Base-by-base conservation (phyloP, 306 rosid species). In the Lotus japonicus region DNA sequence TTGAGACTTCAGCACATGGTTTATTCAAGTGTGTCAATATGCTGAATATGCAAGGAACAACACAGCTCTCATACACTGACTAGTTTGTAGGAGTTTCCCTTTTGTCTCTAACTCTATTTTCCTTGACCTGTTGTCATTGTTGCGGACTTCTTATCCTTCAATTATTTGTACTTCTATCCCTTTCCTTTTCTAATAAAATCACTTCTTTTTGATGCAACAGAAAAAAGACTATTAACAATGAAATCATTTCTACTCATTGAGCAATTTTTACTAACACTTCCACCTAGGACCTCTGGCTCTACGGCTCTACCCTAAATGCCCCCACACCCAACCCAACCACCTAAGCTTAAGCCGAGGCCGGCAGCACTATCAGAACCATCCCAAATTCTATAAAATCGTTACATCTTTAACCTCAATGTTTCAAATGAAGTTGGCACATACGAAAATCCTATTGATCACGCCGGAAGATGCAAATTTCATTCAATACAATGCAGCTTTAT, bases 241-340 rank as follows among this genome's bases (percentile, higher is more conserved):
- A 33, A 43, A 58, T 1, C 35, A 46, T 14, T 71, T 72, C 19
- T n/a, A 11, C 45, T 11, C 11, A 23, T 11, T 48, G 64, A 48
- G 36, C 31, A 31, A 4, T 3, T 52, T 16, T 51, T 60, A 68
- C 39, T 38, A 19, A 45, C 45, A 60, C 14, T 60, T 31, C 44
- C 61, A 53, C 66, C 44, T 43, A 76, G n/a, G 31, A 33, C 44
- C 61, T 41, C 67, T 45, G 58, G 36, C 70, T 19, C 76, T 59
- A 71, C 51, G 58, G 36, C 70, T 19, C 76, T 59, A 71, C 51
- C 42, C 39, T 3, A 31, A 31, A 52, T 45, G 44, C 59, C 36
- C 36, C 7, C 36, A 56, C 31, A 42, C 21, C 45, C 33, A 51
- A 68, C 58, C 70, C 33, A 31, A 60, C 45, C 31, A 61, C 33